Base-by-base conservation (phyloP, 345 rosid species). In the Syzygium aqueum region DNA sequence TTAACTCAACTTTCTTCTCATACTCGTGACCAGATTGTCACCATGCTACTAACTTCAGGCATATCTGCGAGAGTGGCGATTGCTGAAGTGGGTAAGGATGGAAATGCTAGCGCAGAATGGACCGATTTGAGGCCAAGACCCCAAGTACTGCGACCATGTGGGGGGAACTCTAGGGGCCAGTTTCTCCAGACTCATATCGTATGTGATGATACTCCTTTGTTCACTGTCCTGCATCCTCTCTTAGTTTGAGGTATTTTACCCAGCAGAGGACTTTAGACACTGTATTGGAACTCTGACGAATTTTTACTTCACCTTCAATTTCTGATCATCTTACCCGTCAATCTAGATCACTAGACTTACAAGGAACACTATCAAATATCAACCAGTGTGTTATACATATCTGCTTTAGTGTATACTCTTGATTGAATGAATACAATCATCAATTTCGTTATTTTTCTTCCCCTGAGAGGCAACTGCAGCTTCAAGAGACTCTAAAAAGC, bases 51-150 rank as follows among this genome's bases (percentile, higher is more conserved):
- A 33, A 89, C 90, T 11, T 95, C 98, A n/a, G 94, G 98, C 92
- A 84, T 93, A 4, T 93, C 99, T 84, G 96, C 97, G 1, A 96
- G 97, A 1, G 49, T 97, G 90, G 97, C 97, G 11, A 90, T 96
- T 19, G 98, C 94, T 85, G 90, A 95, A 84, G 96, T 97, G 27
- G 97, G 98, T 3, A 95, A 93, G 89, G 93, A 90, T 88, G 96
- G 98, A 57, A 94, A 92, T 91, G 89, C 97, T n/a, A 87, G 73
- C 14, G 95, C 97, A 56, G 98, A 96, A 22, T 96, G 99, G 98
- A 43, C 98, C 97, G 16, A 92, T 95, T 53, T 97, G 98, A 43
- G 92, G 92, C 28, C 96, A 93, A 90, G 94, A 95, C 30, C 91
- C 93, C 8, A 91, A 92, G 78, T 94, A 90, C 86, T 94, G 98